Base-by-base conservation (phyloP, 257 asterid genomes). In the Anisodus tanguticus region DNA sequence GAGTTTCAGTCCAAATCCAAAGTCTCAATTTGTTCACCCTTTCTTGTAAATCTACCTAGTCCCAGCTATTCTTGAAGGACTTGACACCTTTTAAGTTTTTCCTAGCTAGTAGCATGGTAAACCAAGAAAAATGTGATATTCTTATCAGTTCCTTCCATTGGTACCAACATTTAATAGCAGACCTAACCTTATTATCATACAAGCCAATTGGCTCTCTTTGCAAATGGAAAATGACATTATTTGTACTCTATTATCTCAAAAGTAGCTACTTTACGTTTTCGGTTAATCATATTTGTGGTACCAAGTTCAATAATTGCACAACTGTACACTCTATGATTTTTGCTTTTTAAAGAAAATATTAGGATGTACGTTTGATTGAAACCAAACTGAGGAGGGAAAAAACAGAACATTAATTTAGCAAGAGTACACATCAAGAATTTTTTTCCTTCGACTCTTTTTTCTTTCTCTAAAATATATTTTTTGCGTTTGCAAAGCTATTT, bases 241-340 rank as follows among this genome's bases (percentile, higher is more conserved):
- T 76, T 26, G 13, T 51, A 76, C 11, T 53, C n/a, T 51, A 76
- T 22, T 51, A 26, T 76, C 63, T 76, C 22, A 51, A 12, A 51
- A 13, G 13, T 19, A 74, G 81, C 81, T 0, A 12, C 26, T 26
- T 76, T 53, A 51, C 81, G 51, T 51, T 76, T 26, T 26, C 9
- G 47, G 63, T 76, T 76, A 76, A 53, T 76, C 64, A 51, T 53
- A 26, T 53, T 8, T 26, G 64, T 76, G 81, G 49, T 76, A 76
- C 81, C 63, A 51, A 11, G 26, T 76, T 76, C 57, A 26, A 53
- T 76, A 22, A 76, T 76, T 76, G 81, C 81, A 49, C 47, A 76
- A 76, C 47, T 51, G 63, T 7, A 7, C 81, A 76, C 80, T 76
- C 6, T 19, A 2, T 51, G 81, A 53, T 53, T 3, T 76, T 76